Evolutionary conservation across 208 protist species (phyloP), one percentile per base, ranked within the genome.

Genomic region (Trypanosomatidae sp.): DNA sequence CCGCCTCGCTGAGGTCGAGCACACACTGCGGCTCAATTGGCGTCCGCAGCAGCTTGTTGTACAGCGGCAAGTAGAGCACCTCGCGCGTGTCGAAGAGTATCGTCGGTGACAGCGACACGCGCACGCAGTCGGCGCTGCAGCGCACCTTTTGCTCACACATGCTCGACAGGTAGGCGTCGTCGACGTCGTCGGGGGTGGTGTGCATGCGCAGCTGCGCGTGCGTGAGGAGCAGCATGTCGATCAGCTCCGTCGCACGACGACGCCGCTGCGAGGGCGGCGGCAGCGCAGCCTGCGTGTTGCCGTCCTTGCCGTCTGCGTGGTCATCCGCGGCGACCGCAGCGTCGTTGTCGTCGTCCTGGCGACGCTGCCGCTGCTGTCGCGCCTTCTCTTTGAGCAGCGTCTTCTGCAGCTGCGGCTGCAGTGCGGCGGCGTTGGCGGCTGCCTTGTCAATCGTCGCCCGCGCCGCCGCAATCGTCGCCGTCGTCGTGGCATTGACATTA

Each of bases 31-130:
- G 83, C 22, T 67, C 55, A 13, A 86, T 58, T 0, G 83, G 83
- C 25, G 67, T 38, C 10, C 64, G 71, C 35, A 86, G 56, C 33
- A 86, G 73, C 51, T 79, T 81, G 38, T 56, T 58, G 42, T 60
- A 85, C 53, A 92, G 86, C 32, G 83, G 83, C 19, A 74, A 48
- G 56, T 88, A 88, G 6, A 92, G 60, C 45, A 86, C 15, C 51
- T 88, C 66, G 19, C 71, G 59, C 2, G 75, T 72, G 60, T 88
- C 83, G 32, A 73, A 68, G 3, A 88, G 56, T 49, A 78, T 78
- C 15, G 75, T 66, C 19, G 78, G 74, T 6, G 77, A 83, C 16
- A 92, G 39, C 16, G 73, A 51, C 2, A 83, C 18, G 32, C 46
- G 41, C 18, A 86, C 22, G 38, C 53, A 37, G 2, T 62, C 69